Percentiles rank a stretch among this genome's conserved stretches.
Evolutionary conservation across 2,329 filamentous ascomycete genomes (phyloP).

Genomic region (Fusarium phyllophilum): DNA sequence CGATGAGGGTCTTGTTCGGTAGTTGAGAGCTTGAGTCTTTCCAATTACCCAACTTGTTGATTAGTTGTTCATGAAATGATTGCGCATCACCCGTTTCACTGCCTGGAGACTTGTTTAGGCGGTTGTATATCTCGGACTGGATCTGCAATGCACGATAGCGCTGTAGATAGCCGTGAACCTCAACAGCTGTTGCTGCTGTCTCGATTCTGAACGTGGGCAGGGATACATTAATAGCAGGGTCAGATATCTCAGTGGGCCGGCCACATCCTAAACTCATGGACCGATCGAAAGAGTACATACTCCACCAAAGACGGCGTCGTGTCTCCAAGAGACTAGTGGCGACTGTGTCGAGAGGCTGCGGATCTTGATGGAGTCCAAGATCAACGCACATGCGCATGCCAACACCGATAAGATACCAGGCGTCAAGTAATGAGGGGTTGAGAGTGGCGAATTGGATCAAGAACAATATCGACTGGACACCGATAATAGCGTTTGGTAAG

Average conservation of each 20-base stretch:
- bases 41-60: neutral
- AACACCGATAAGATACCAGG: constrained; percentile 14
- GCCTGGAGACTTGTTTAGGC: neutral
- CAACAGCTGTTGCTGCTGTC: neutral
- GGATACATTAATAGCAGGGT: neutral
- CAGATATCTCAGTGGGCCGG: constrained; percentile 7
- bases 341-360: neutral
- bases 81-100: accelerated
- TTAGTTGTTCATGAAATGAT: neutral
- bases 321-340: neutral
- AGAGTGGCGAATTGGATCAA: constrained; percentile 11
- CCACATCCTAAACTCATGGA: constrained; percentile 20
- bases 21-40: constrained; percentile 4
- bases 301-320: constrained; percentile 11
- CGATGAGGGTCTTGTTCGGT: neutral
- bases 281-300: constrained; percentile 4
- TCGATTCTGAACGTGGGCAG: constrained; percentile 4
- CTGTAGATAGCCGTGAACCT: constrained; percentile 10
- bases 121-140: neutral
- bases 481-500: neutral
- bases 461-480: neutral
- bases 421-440: constrained; percentile 1
- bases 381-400: constrained; percentile 19
- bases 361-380: constrained; percentile 10
- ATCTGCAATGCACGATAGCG: constrained; percentile 9